Conservation (phyloP, 495 filamentous ascomycete genomes). For the Xylaria sp. region DNA sequence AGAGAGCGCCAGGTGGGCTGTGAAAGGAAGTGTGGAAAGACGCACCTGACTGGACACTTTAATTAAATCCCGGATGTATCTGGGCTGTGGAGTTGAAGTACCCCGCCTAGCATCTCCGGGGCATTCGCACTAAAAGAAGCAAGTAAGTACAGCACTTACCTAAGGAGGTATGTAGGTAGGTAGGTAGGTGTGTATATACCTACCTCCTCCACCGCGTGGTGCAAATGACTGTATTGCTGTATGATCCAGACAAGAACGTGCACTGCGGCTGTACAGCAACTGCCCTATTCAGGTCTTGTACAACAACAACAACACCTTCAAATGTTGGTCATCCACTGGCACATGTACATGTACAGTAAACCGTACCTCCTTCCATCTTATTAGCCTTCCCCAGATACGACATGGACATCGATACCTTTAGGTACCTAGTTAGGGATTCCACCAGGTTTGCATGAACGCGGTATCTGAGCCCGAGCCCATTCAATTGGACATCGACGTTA, state of each 20-base stretch:
- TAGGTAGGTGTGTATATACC: background rate
- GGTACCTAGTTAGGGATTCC: background rate
- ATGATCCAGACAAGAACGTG: no score
- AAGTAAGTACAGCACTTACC: no score
- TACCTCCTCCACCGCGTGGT: no score
- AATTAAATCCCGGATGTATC: background rate
- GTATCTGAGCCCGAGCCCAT: no score
- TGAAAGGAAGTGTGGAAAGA: background rate
- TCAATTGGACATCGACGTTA: background rate
- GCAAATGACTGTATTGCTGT: no score
- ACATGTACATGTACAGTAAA: background rate
- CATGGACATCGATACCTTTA: background rate
- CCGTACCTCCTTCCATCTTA: background rate
- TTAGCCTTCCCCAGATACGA: background rate
- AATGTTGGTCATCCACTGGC: background rate
- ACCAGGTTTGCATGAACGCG: background rate
- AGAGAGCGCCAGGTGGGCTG: background rate
- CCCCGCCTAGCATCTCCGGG: background rate
- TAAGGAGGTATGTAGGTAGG: no score
- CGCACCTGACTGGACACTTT: background rate
- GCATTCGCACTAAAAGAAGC: no score
- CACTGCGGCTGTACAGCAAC: background rate
- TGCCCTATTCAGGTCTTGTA: background rate
- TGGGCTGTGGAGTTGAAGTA: background rate
- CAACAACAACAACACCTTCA: background rate